A percentile compares a stretch with the other conserved stretches of the same genome.
Conservation (phyloP, 2,329 filamentous ascomycete genomes). For the Aureobasidium sp. region DNA sequence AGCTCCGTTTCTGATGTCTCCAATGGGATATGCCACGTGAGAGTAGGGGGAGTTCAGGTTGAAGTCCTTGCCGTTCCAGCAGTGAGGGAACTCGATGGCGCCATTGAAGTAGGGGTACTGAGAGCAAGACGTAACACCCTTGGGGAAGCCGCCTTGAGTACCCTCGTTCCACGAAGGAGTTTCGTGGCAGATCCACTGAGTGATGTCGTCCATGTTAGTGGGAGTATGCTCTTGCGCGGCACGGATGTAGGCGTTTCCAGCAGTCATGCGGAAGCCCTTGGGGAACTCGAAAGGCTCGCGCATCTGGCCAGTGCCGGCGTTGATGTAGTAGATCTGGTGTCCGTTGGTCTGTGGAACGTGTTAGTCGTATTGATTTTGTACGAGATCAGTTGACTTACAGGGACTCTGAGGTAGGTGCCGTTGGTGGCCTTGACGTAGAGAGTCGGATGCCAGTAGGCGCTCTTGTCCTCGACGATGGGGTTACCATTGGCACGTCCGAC, state of each 20-base stretch:
- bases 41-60: conserved; percentile 48
- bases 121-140: conserved; percentile 62
- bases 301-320: conserved; percentile 43
- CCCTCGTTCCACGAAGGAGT: conserved; percentile 43
- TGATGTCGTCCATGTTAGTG: conserved; percentile 21
- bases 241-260: conserved; percentile 53
- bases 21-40: conserved; percentile 56
- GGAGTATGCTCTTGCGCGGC: conserved; percentile 39
- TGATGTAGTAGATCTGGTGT: conserved; percentile 66
- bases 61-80: conserved; percentile 63
- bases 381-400: neutral
- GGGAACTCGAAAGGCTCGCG: conserved; percentile 65
- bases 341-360: conserved; percentile 39
- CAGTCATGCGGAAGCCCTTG: conserved; percentile 60
- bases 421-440: conserved; percentile 60
- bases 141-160: conserved; percentile 44
- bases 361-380: neutral
- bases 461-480: conserved; percentile 51
- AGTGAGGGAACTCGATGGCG: conserved; percentile 64
- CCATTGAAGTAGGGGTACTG: conserved; percentile 45
- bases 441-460: conserved; percentile 68
- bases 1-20: conserved; percentile 40
- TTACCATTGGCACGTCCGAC: conserved; percentile 20
- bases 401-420: conserved; percentile 51
- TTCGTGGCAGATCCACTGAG: conserved; percentile 47